Evolutionary conservation across 768 basidiomycete species (phyloP).

Genomic region (Xerocomus brunneocitrinus): DNA sequence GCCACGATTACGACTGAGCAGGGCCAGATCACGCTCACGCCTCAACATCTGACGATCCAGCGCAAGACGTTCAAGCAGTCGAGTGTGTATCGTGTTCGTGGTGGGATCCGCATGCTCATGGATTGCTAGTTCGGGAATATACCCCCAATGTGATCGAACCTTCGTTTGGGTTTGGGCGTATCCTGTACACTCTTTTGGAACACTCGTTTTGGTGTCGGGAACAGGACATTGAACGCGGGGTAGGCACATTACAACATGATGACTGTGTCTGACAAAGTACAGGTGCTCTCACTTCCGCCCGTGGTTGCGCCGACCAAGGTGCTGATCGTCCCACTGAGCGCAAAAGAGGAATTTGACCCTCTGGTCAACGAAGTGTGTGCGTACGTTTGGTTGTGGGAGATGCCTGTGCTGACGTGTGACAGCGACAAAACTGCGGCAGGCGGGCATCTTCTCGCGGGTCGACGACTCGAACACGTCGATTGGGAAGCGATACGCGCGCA

Average conservation of each 20-base stretch:
- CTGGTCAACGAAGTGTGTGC: slow-evolving; percentile 86
- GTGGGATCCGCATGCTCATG: slow-evolving; percentile 12
- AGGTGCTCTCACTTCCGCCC: slow-evolving; percentile 89
- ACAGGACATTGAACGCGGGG: slow-evolving; percentile 85
- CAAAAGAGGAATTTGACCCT: slow-evolving; percentile 77
- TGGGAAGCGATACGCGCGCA: slow-evolving; percentile 94
- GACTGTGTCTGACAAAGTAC: slow-evolving; percentile 34
- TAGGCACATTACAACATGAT: too few species aligned
- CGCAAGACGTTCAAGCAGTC: slow-evolving; percentile 85
- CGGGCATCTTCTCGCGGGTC: slow-evolving; percentile 88
- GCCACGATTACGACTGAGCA: slow-evolving; percentile 59
- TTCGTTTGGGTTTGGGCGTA: slow-evolving; percentile 95
- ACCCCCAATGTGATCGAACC: slow-evolving; percentile 98
- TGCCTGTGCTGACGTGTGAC: slow-evolving; percentile 9
- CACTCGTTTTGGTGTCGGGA: slow-evolving; percentile 96
- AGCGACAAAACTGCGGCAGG: slow-evolving; percentile 85
- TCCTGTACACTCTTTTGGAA: slow-evolving; percentile 89
- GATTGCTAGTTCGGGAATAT: slow-evolving; percentile 78
- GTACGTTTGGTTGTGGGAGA: slow-evolving; percentile 31
- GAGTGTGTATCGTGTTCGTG: slow-evolving; percentile 42
- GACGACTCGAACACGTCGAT: slow-evolving; percentile 95
- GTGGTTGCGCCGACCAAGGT: slow-evolving; percentile 94
- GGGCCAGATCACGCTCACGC: slow-evolving; percentile 63
- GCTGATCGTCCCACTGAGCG: slow-evolving; percentile 90
- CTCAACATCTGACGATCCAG: slow-evolving; percentile 73